A percentile compares a stretch with the other conserved stretches of the same genome.
Evolutionary conservation across 2,329 filamentous ascomycete genomes (phyloP).

Genomic region (Fusarium luffae): DNA sequence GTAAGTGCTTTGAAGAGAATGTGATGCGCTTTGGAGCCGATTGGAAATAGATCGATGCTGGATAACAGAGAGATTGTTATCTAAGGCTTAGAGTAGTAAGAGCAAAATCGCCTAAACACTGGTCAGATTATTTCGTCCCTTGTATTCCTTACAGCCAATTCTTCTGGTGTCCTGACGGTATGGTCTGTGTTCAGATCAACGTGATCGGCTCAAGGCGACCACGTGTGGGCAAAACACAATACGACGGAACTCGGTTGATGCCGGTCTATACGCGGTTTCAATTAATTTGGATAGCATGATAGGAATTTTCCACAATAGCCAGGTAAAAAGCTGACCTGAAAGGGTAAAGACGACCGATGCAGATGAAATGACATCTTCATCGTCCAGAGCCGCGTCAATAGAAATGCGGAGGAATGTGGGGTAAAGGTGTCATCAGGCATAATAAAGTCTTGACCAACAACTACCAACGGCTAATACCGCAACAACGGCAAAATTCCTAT

Average conservation of each 20-base stretch:
- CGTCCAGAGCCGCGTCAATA: slow-evolving; percentile 34
- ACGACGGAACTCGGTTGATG: background rate
- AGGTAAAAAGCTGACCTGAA: background rate
- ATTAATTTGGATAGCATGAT: background rate
- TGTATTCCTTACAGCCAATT: no score
- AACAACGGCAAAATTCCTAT: slow-evolving; percentile 28
- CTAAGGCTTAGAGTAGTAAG: no score
- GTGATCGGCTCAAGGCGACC: background rate
- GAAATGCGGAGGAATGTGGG: slow-evolving; percentile 28
- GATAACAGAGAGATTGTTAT: no score
- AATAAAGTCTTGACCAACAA: slow-evolving; percentile 1
- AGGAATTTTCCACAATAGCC: background rate
- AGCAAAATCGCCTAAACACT: no score
- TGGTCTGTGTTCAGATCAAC: background rate
- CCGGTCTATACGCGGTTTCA: background rate
- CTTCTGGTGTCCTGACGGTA: no score
- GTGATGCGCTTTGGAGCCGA: background rate
- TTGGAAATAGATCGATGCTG: no score
- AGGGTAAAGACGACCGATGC: slow-evolving; percentile 23
- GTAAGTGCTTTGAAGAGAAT: slow-evolving; percentile 12
- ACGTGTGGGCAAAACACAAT: background rate
- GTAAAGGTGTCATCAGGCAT: slow-evolving; percentile 13
- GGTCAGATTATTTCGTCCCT: no score
- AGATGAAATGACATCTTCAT: slow-evolving; percentile 6
- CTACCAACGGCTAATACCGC: slow-evolving; percentile 18